Evolutionary conservation across 768 basidiomycete species (phyloP).

Genomic region (Lentinula detonsa): DNA sequence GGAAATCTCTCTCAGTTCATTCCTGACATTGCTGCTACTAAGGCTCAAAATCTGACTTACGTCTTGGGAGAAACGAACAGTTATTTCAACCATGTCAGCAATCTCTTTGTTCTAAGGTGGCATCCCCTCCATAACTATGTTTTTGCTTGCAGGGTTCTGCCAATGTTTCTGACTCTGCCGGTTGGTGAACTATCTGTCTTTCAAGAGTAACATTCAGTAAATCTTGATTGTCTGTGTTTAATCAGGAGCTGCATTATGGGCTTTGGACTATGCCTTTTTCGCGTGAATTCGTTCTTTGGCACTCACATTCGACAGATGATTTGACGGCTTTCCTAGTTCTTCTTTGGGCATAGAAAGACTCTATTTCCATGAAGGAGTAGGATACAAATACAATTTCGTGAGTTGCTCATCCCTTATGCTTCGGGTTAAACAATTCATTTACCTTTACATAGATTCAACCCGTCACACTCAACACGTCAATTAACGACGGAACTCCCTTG

Average conservation of each 20-base stretch:
- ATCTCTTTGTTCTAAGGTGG: neutral
- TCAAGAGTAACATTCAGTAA: neutral
- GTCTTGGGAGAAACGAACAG: constrained; percentile 62
- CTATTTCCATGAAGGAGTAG: constrained; percentile 64
- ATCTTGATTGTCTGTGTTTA: constrained; percentile 51
- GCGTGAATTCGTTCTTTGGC: constrained; percentile 26
- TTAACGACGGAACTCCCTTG: constrained; percentile 46
- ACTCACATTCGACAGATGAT: neutral
- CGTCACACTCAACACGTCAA: constrained; percentile 48
- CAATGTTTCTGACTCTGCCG: constrained; percentile 1
- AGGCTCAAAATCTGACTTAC: constrained; percentile 42
- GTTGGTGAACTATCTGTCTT: neutral
- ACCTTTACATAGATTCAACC: constrained; percentile 51
- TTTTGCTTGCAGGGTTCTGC: constrained; percentile 14
- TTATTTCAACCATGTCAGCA: constrained; percentile 35
- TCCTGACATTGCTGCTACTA: constrained; percentile 49
- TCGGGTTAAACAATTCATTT: neutral
- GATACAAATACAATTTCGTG: constrained; percentile 67
- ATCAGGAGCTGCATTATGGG: constrained; percentile 67
- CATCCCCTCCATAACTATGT: neutral
- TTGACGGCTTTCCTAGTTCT: neutral
- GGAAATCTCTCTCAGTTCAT: constrained; percentile 47
- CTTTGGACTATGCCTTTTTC: constrained; percentile 58
- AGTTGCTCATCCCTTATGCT: constrained; percentile 1
- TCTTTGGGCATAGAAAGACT: constrained; percentile 26